phyloP scores from a whole-genome alignment of 179 eudicot genomes.

The Camellia oleifera region DNA sequence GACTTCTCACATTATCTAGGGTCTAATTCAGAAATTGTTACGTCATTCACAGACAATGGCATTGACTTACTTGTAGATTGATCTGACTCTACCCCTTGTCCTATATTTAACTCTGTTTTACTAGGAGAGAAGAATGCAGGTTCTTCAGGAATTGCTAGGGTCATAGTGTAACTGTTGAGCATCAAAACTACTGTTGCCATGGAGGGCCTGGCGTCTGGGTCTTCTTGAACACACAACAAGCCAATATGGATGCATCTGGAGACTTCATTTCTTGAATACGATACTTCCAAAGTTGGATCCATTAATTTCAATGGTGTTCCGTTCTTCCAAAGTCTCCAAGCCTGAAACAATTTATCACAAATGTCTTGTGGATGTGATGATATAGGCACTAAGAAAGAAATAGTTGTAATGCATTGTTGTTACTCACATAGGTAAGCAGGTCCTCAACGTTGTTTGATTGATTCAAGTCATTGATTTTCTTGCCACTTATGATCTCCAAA shows the following conservation, averaged over 20 bases:
- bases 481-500: conserved; percentile 35
- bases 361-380: not conserved
- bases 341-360: conserved; percentile 23
- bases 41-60: conserved; percentile 18
- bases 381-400: no score
- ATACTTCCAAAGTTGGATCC: conserved; percentile 28
- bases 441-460: conserved; percentile 4
- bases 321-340: conserved; percentile 48
- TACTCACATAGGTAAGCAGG: conserved; percentile 19
- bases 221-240: conserved; percentile 52
- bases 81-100: not conserved
- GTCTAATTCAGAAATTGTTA: conserved; percentile 21
- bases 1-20: conserved; percentile 1
- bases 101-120: not conserved
- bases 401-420: not conserved
- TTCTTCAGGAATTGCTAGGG: conserved; percentile 22
- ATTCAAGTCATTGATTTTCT: conserved; percentile 19
- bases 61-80: conserved; percentile 17
- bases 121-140: conserved; percentile 21
- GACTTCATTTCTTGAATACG: conserved; percentile 30
- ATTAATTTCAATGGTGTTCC: conserved; percentile 34
- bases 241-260: conserved; percentile 48
- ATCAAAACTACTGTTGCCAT: conserved; percentile 45
- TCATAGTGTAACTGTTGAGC: conserved; percentile 29
- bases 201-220: conserved; percentile 39